Conservation (phyloP, 2,329 filamentous ascomycete species). For the Phyllosticta paracitricarpa region DNA sequence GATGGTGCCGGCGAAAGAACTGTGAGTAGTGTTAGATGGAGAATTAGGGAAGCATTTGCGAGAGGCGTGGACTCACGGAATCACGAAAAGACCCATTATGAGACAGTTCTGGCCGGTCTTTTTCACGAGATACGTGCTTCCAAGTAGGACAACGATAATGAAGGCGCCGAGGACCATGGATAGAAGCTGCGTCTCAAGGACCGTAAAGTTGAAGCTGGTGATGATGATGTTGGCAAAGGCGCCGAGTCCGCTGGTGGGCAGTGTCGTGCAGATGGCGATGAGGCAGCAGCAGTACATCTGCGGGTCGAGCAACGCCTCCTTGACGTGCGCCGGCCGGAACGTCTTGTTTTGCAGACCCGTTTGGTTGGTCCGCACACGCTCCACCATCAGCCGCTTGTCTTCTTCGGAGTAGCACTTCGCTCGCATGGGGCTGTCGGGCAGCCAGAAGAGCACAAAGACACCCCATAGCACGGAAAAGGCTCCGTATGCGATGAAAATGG, state of each 20-base stretch:
- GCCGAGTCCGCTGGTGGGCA: conserved; percentile 63
- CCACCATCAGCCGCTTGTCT: conserved; percentile 50
- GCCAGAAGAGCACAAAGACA: conserved; percentile 41
- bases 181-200: conserved; percentile 60
- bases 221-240: conserved; percentile 69
- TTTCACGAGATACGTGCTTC: conserved; percentile 57
- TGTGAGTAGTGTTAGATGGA: not conserved
- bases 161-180: conserved; percentile 66
- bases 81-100: conserved; percentile 54
- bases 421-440: conserved; percentile 56
- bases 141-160: conserved; percentile 60
- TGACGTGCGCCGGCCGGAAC: conserved; percentile 45
- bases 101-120: conserved; percentile 59
- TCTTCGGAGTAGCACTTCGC: conserved; percentile 47
- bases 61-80: conserved; percentile 40
- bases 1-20: conserved; percentile 59
- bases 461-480: conserved; percentile 43
- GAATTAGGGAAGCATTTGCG: not conserved
- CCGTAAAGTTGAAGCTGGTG: conserved; percentile 53
- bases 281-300: conserved; percentile 51
- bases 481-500: conserved; percentile 27
- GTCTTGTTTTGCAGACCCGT: conserved; percentile 32
- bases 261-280: conserved; percentile 60
- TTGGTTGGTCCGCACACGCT: conserved; percentile 38
- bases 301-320: conserved; percentile 38